A percentile compares a stretch with the other conserved stretches of the same genome.
These are phyloP conservation scores for Piper longum DNA, from an alignment of 164 flowering plant genomes.

Conservation along the genomic window DNA sequence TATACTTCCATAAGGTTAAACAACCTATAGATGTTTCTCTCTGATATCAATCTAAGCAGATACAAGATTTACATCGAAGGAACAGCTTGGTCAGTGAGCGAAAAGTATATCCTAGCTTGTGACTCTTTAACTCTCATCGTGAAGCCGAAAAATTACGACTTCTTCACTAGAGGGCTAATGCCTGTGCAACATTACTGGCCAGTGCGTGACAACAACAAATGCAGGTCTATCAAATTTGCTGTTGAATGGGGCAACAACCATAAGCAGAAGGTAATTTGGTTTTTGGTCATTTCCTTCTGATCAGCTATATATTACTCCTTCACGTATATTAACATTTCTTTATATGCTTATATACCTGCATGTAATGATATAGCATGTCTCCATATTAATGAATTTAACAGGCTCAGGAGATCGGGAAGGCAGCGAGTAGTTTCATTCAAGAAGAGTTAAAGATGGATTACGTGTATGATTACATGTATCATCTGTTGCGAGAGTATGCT, in stretches of 20 bases:
- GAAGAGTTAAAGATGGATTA: slow-evolving; percentile 41
- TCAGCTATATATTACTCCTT: too few species aligned
- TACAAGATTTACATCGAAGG: slow-evolving; percentile 66
- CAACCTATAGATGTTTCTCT: background rate
- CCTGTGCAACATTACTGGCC: slow-evolving; percentile 74
- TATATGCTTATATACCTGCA: background rate
- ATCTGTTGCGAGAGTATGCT: slow-evolving; percentile 37
- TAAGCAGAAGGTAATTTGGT: slow-evolving; percentile 24
- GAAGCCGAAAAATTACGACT: slow-evolving; percentile 42
- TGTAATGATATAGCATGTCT: background rate
- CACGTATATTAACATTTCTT: background rate
- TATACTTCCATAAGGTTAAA: background rate
- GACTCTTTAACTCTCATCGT: slow-evolving; percentile 38
- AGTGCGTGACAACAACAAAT: slow-evolving; percentile 21
- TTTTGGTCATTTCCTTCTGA: background rate
- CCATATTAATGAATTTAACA: slow-evolving; percentile 6
- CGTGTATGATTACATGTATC: slow-evolving; percentile 59
- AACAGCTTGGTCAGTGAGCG: slow-evolving; percentile 61
- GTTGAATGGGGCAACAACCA: slow-evolving; percentile 65
- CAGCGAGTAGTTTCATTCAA: slow-evolving; percentile 29
- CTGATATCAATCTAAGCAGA: slow-evolving; percentile 10
- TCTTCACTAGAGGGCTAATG: slow-evolving; percentile 41
- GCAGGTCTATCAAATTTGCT: slow-evolving; percentile 47
- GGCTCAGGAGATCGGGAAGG: slow-evolving; percentile 45
- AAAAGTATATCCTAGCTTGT: slow-evolving; percentile 59